Percentiles rank a stretch among this genome's conserved stretches.
phyloP scores from a whole-genome alignment of 1,284 basidiomycete genomes.

The Ceratobasidium sp. region DNA sequence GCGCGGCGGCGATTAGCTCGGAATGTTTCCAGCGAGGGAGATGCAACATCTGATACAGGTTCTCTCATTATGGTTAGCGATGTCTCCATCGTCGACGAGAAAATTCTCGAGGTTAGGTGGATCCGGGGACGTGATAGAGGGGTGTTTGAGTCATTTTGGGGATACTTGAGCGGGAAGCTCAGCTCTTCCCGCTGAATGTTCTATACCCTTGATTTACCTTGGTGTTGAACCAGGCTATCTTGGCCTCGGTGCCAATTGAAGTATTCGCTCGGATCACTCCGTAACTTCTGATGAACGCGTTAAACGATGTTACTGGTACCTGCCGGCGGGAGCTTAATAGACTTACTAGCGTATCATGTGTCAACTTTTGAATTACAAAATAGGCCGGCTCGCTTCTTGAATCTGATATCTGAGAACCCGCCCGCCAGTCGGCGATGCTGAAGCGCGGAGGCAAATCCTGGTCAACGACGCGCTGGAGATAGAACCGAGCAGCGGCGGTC shows the following conservation, averaged over 20 bases:
- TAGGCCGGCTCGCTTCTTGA: no score
- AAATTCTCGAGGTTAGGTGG: constrained; percentile 64
- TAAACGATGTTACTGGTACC: no score
- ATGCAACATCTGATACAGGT: constrained; percentile 44
- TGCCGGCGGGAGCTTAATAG: no score
- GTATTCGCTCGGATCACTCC: background rate
- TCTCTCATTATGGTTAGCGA: constrained; percentile 41
- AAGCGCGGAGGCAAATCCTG: no score
- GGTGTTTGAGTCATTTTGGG: constrained; percentile 73
- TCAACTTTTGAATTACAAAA: no score
- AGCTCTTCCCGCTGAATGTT: background rate
- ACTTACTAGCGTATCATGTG: no score
- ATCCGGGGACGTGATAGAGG: constrained; percentile 64
- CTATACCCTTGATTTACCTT: background rate
- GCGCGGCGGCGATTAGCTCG: constrained; percentile 41
- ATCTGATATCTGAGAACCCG: no score
- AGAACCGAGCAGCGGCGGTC: no score
- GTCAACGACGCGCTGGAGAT: no score
- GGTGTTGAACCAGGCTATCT: background rate
- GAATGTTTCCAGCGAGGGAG: background rate
- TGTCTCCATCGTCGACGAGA: constrained; percentile 31
- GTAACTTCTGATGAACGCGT: no score
- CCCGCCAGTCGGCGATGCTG: no score
- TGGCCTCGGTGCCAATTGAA: background rate
- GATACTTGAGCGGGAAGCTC: constrained; percentile 60